phyloP scores from a whole-genome alignment of 2,329 filamentous ascomycete genomes.

The Cladosporium austrohemisphaericum region DNA sequence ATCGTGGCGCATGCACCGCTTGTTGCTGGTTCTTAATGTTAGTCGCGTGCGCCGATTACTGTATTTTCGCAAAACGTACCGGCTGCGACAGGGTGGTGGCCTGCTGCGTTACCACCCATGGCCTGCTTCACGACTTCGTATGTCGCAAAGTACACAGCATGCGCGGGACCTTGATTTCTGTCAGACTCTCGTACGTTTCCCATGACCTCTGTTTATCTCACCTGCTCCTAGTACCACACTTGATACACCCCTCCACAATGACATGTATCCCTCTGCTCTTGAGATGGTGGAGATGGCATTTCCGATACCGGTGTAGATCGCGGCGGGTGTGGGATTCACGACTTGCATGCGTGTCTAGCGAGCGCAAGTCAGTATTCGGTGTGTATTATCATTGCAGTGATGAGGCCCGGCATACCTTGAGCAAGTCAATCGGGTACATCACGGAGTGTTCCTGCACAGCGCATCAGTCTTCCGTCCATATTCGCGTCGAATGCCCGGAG shows the following conservation, averaged over 20 bases:
- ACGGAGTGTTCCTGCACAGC: conserved; percentile 87
- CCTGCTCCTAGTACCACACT: conserved; percentile 94
- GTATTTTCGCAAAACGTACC: conserved; percentile 50
- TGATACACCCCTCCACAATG: conserved; percentile 92
- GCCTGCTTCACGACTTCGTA: conserved; percentile 96
- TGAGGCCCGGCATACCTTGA: conserved; percentile 69
- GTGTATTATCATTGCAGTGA: background rate
- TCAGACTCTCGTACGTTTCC: conserved; percentile 24
- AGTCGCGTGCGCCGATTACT: conserved; percentile 25
- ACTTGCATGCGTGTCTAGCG: conserved; percentile 94
- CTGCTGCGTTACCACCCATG: conserved; percentile 85
- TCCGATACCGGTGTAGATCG: conserved; percentile 83
- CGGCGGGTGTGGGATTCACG: conserved; percentile 74
- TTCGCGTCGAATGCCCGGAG: background rate
- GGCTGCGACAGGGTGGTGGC: conserved; percentile 89
- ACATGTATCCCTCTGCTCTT: conserved; percentile 80
- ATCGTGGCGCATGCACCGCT: conserved; percentile 95
- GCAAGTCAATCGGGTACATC: conserved; percentile 97
- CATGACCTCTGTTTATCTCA: conserved; percentile 37
- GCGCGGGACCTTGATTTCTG: conserved; percentile 59
- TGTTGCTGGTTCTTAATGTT: conserved; percentile 58
- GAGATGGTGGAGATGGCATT: conserved; percentile 93
- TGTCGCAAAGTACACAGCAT: conserved; percentile 97
- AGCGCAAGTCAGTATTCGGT: background rate
- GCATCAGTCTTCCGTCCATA: conserved; percentile 16